Base-by-base conservation (phyloP, 2,329 filamentous ascomycete genomes). In the Orbilia oligospora region DNA sequence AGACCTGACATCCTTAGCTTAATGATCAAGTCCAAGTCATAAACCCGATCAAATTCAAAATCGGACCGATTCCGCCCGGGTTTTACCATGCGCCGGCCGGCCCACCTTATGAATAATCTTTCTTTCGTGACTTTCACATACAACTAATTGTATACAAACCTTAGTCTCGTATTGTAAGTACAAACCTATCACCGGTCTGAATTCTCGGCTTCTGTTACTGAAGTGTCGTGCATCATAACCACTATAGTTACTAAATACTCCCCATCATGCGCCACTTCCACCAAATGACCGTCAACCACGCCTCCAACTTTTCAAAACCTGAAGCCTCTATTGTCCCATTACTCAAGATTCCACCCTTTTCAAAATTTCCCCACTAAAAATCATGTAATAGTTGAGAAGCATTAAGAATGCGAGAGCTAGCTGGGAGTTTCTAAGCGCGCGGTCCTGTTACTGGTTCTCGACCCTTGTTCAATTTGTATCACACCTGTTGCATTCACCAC, bases 351-450 rank as follows among this genome's bases (percentile, higher is more conserved):
- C 10, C 51, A 10, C 12, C 14, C 22, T 53, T 27, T 30, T 16
- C 5, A 30, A 27, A 41, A 14, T 41, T 41, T 16, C 12, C 1
- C 9, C 9, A 16, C 3, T 30, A 41, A 41, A 36, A 8, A 16
- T 51, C 22, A 41, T 22, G n/a, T 44, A 61, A 61, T 61, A 61
- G 10, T 5, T 61, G 18, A 27, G 33, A 18, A 55, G 22, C 33
- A 12, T 30, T 36, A 58, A 36, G 30, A 56, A 51, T 30, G 3
- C 27, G 27, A 30, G 27, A 30, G 27, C 27, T 6, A 30, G 41
- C 0, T 16, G 27, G 30, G 36, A 4, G 10, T 70, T 27, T 56
- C 30, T 72, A 72, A 67, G 71, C 71, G 71, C 71, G 71, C 71
- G 71, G 71, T 61, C 66, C 68, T 41, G 51, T 8, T 44, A 68